Percentiles rank a stretch among this genome's conserved stretches.
Evolutionary conservation across 495 filamentous ascomycete genomes (phyloP).

Genomic region (Aspergillus leporis): DNA sequence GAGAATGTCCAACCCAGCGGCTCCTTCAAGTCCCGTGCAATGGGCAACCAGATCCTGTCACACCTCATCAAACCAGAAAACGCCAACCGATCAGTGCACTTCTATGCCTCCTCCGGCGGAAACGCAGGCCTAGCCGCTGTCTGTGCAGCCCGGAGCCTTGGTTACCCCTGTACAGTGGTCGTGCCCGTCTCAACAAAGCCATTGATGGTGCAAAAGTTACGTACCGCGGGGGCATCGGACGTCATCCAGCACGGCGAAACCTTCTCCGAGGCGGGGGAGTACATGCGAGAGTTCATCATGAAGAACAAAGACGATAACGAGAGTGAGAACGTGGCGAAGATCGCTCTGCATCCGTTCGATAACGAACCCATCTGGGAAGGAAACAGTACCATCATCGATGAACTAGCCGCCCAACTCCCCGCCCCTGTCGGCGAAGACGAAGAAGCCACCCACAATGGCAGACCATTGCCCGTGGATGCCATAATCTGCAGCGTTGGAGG

Average conservation of each 20-base stretch:
- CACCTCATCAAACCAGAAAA: conserved; percentile 49
- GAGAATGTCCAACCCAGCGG: conserved; percentile 91
- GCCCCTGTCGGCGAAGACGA: conserved; percentile 35
- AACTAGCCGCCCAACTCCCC: conserved; percentile 63
- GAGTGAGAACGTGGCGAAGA: conserved; percentile 65
- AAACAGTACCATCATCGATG: conserved; percentile 69
- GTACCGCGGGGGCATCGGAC: conserved; percentile 62
- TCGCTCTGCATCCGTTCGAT: conserved; percentile 80
- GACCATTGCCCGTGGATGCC: conserved; percentile 54
- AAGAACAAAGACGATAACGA: conserved; percentile 34
- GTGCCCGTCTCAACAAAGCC: conserved; percentile 67
- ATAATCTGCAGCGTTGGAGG: conserved; percentile 87
- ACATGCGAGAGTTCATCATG: conserved; percentile 64
- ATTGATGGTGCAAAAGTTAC: conserved; percentile 74
- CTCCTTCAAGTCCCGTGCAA: conserved; percentile 91
- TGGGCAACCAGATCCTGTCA: conserved; percentile 75
- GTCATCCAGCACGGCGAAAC: conserved; percentile 71
- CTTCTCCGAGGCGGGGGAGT: conserved; percentile 77
- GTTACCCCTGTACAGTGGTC: conserved; percentile 77
- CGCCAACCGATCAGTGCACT: conserved; percentile 55
- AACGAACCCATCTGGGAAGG: conserved; percentile 84
- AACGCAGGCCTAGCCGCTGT: conserved; percentile 93
- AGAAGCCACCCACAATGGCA: conserved; percentile 32
- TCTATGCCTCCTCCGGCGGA: conserved; percentile 86
- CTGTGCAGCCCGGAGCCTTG: conserved; percentile 68